Base-by-base conservation (phyloP, 2,329 filamentous ascomycete species). In the Diaporthe longicolla region DNA sequence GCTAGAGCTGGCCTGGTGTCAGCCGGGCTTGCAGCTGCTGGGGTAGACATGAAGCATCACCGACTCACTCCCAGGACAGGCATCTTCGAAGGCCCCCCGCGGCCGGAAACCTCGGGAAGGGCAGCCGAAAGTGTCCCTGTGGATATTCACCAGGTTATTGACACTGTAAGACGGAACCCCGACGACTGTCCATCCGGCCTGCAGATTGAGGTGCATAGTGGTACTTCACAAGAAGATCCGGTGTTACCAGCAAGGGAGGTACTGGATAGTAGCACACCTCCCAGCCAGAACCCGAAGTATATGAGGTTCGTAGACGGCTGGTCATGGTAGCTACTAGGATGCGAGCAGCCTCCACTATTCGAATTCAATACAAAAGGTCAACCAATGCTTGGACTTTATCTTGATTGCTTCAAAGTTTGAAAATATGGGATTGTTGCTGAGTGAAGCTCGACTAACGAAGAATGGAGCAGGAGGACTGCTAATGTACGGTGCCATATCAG, bases 251-350 rank as follows among this genome's bases (percentile, higher is more conserved):
- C 48, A 40, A 54, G 63, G 32, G 63, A 68, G 29, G n/a, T 68
- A 21, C 19, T 68, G 32, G 48, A 68, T 54, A 68, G 63, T 17
- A 68, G 48, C 17, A 54, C 29, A n/a, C 63, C 63, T 8, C 63
- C 63, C n/a, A 68, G 63, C 48, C 63, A 68, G 48, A 68, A 68
- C 15, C 63, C 48, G 4, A 52, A 40, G 5, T 68, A 54, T 37
- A 54, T 68, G 63, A 37, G 48, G 15, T 68, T 68, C 32, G 63
- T 68, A 13, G 63, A 68, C 10, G 63, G 63, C 15, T 68, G 63
- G 63, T 68, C 19, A 48, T 43, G 40, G 17, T 43, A 68, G 29
- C 26, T 54, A 54, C n/a, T 15, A 19, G 17, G 5, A 19, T 24
- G 11, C 10, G 24, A 1, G 13, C 19, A n/a, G 13, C 29, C 24